Conservation (phyloP, 1,139 yeast genomes). For the Yamadazyma mexicana region DNA sequence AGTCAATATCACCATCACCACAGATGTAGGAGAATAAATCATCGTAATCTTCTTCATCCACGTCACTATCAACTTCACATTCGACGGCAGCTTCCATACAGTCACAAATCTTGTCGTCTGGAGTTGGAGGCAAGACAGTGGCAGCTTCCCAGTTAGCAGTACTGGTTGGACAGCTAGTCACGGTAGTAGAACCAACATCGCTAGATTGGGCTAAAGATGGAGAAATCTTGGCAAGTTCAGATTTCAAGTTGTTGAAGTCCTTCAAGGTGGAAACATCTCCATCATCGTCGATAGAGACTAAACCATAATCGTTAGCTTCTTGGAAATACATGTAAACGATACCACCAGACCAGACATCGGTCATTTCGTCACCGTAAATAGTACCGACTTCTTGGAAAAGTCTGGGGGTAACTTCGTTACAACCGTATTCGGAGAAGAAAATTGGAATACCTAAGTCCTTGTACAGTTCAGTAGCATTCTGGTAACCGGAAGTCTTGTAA, state of each 20-base stretch:
- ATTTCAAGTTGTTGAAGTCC: conserved; percentile 51
- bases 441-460: conserved; percentile 71
- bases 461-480: conserved; percentile 57
- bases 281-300: conserved; percentile 54
- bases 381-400: conserved; percentile 65
- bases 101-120: conserved; percentile 38
- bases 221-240: conserved; percentile 52
- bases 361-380: conserved; percentile 39
- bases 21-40: conserved; percentile 37
- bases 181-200: conserved; percentile 24
- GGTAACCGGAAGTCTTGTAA: conserved; percentile 72
- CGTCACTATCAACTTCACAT: conserved; percentile 37
- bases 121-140: conserved; percentile 45
- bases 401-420: conserved; percentile 65
- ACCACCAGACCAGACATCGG: conserved; percentile 87
- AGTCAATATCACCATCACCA: conserved; percentile 26
- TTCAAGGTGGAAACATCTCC: conserved; percentile 36
- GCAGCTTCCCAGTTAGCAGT: conserved; percentile 42
- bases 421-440: conserved; percentile 85
- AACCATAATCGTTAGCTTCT: conserved; percentile 79
- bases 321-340: conserved; percentile 86
- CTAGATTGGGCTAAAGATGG: conserved; percentile 35
- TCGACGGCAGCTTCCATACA: conserved; percentile 35
- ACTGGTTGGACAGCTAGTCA: conserved; percentile 37
- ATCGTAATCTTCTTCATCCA: conserved; percentile 32